Evolutionary conservation across 1,139 yeast species (phyloP).

Genomic region (Kodamaea plutei): DNA sequence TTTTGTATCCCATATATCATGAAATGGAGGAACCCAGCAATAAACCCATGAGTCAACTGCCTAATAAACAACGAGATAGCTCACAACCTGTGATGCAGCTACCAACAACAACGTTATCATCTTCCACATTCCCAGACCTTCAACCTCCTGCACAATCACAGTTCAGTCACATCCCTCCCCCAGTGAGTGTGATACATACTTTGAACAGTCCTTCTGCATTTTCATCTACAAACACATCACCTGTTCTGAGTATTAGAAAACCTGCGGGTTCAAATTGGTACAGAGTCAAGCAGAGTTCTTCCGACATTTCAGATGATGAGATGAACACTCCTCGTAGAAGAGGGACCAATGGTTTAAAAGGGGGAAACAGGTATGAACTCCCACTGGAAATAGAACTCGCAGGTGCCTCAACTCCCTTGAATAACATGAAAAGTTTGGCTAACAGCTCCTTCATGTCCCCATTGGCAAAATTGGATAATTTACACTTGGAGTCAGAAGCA

Average conservation of each 20-base stretch:
- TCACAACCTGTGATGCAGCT: background rate
- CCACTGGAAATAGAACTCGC: conserved; percentile 22
- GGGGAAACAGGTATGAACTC: conserved; percentile 3
- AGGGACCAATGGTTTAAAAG: background rate
- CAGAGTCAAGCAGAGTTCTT: conserved; percentile 9
- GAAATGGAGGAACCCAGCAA: background rate
- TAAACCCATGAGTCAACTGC: conserved; percentile 1
- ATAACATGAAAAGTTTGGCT: conserved; percentile 12
- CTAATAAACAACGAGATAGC: conserved; percentile 1
- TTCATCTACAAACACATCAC: conserved; percentile 4
- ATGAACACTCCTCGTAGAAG: conserved; percentile 9
- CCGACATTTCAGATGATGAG: conserved; percentile 17
- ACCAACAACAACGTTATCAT: conserved; percentile 7
- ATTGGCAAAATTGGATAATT: conserved; percentile 15
- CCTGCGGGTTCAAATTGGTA: conserved; percentile 10
- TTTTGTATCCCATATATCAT: too few relatives aligned
- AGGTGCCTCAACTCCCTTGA: conserved; percentile 37
- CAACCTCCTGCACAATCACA: conserved; percentile 12
- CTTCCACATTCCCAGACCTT: conserved; percentile 13
- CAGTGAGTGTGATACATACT: conserved; percentile 5
- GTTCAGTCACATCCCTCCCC: conserved; percentile 6
- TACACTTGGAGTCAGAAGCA: conserved; percentile 14
- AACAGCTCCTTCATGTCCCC: conserved; percentile 36
- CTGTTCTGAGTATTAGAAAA: conserved; percentile 1
- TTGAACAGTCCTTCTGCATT: conserved; percentile 5